Evolutionary conservation across 2,329 filamentous ascomycete species (phyloP).

Genomic region (Leptographium lundbergii): DNA sequence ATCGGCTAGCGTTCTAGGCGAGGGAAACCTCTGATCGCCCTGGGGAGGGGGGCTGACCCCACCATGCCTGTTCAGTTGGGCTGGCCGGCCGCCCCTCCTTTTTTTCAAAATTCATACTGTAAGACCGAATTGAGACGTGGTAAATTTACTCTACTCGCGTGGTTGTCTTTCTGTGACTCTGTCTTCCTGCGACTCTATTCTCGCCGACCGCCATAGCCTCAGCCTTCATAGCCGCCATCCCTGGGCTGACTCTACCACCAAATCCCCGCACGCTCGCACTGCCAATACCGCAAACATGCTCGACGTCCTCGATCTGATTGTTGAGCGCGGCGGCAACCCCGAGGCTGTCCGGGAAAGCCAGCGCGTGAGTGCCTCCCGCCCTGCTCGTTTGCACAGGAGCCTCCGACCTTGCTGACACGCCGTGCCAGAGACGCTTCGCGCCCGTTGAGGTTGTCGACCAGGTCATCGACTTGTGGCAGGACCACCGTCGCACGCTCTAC

Average conservation of each 20-base stretch:
- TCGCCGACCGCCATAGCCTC: neutral
- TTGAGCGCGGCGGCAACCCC: conserved; percentile 81
- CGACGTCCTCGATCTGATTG: conserved; percentile 66
- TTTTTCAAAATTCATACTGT: neutral
- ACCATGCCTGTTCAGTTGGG: neutral
- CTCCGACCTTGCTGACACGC: neutral
- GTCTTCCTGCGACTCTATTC: neutral
- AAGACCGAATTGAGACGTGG: neutral
- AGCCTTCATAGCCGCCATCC: neutral
- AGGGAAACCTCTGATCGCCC: neutral
- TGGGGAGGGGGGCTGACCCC: neutral
- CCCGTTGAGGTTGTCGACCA: conserved; percentile 79
- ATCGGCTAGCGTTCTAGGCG: neutral
- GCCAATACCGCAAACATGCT: conserved; percentile 8
- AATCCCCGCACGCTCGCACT: neutral
- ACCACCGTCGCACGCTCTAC: conserved; percentile 52
- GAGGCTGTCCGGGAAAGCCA: conserved; percentile 89
- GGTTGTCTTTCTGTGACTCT: neutral
- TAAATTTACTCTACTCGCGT: neutral
- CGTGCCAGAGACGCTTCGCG: conserved; percentile 51
- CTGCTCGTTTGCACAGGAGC: neutral
- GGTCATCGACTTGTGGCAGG: conserved; percentile 76
- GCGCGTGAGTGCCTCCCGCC: conserved; percentile 24
- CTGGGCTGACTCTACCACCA: neutral
- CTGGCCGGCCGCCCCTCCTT: neutral